Base-by-base conservation (phyloP, 2,329 filamentous ascomycete genomes). In the Xylariaceae sp. region DNA sequence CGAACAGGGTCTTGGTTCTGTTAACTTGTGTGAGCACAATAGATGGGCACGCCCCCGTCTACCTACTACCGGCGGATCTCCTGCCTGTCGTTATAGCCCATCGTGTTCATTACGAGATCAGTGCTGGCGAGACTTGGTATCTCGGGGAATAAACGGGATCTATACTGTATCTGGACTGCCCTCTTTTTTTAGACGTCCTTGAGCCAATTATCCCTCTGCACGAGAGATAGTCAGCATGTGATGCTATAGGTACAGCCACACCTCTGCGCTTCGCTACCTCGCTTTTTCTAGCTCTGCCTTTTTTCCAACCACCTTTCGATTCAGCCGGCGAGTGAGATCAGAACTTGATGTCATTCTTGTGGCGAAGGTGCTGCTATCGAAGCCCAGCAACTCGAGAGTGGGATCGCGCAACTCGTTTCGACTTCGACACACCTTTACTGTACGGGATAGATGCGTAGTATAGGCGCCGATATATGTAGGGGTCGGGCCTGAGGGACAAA, bases 151-250 rank as follows among this genome's bases (percentile, higher is more conserved):
- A 54, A 51, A 53, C 59, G 57, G 61, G 56, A 57, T 60, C 47
- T 56, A 47, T 44, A 43, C 16, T 18, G 32, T 39, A 47, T 16
- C 45, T 34, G 36, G 48, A 43, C 45, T 56, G 60, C 32, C 62
- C 3, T 43, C 41, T 65, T 65, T 63, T 66, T 65, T 62, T 65
- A 66, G 63, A 63, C 32, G 34, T 43, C 49, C 41, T 53, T 32
- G 36, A 51, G 15, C 61, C 56, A 62, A 62, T 62, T 48, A 58
- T 58, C 56, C 29, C 34, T 37, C 46, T 56, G 60, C 54, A 57
- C 47, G 26, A 22, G 32, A 29, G n/a, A 29, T 29, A 43, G 15
- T n/a, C 21, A 45, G 55, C 59, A 60, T 40, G 16, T 43, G 30
- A 36, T 48, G 30, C 30, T 37, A n/a, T n/a, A n/a, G n/a, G 40